A percentile compares a stretch with the other conserved stretches of the same genome.
These are phyloP conservation scores for Populus euphratica DNA, from an alignment of 345 rosid species.

Conservation along the genomic window DNA sequence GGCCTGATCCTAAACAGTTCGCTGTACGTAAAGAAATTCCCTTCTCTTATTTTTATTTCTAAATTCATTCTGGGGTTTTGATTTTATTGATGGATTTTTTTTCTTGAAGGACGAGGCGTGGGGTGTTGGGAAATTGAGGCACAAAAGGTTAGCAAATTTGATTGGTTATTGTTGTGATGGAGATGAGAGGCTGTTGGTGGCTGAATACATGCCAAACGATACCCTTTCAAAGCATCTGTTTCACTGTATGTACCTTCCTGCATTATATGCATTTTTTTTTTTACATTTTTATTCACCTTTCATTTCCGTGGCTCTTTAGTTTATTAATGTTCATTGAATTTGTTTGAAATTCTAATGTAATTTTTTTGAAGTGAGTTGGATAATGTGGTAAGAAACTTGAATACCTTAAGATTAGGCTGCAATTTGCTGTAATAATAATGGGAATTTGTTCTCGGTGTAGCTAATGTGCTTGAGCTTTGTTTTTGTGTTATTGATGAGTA, in stretches of 20 bases:
- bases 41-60: neutral
- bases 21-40: slow-evolving; percentile 34
- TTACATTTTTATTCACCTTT: neutral
- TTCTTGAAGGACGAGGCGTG: slow-evolving; percentile 61
- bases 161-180: slow-evolving; percentile 95
- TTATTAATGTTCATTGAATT: neutral
- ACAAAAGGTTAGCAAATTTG: slow-evolving; percentile 70
- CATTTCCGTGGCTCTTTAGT: neutral
- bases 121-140: slow-evolving; percentile 76
- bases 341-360: neutral
- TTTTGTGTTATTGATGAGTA: neutral
- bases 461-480: neutral
- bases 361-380: neutral
- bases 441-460: neutral
- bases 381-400: neutral
- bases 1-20: slow-evolving; percentile 93
- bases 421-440: neutral
- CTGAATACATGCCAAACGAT: slow-evolving; percentile 86
- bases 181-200: slow-evolving; percentile 86
- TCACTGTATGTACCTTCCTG: slow-evolving; percentile 60
- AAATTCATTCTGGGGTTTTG: slow-evolving; percentile 21
- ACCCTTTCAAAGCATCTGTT: slow-evolving; percentile 81
- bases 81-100: neutral
- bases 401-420: neutral
- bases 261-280: slow-evolving; percentile 38